phyloP scores from a whole-genome alignment of 495 filamentous ascomycete genomes.

The Neurospora sp. region DNA sequence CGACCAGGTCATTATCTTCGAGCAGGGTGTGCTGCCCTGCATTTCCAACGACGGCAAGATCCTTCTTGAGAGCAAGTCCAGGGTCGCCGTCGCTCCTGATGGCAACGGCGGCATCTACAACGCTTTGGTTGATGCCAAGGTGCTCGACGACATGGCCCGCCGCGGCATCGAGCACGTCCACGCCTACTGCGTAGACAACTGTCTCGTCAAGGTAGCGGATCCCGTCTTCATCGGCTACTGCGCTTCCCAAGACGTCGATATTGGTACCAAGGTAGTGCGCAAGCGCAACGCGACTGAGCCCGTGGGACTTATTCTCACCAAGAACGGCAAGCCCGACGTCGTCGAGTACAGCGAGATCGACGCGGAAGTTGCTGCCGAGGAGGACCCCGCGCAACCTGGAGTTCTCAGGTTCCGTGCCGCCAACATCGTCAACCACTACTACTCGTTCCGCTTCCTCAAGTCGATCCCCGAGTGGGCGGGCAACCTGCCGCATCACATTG shows the following conservation, averaged over 20 bases:
- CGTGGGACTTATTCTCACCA: conserved; percentile 85
- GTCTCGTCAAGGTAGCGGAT: conserved; percentile 94
- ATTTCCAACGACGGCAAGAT: conserved; percentile 98
- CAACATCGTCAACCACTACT: conserved; percentile 99
- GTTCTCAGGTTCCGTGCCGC: conserved; percentile 93
- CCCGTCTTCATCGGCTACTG: conserved; percentile 93
- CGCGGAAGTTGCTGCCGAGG: conserved; percentile 64
- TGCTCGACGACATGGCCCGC: conserved; percentile 77
- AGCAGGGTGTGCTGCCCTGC: conserved; percentile 93
- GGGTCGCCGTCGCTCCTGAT: conserved; percentile 94
- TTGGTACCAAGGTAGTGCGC: conserved; percentile 96
- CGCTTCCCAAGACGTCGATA: conserved; percentile 80
- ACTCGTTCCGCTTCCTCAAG: conserved; percentile 88
- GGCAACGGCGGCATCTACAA: conserved; percentile 97
- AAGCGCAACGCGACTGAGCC: conserved; percentile 97
- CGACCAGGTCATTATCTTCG: conserved; percentile 85
- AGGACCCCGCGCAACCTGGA: conserved; percentile 70
- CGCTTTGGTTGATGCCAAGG: conserved; percentile 71
- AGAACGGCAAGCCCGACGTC: conserved; percentile 94
- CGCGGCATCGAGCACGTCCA: conserved; percentile 94
- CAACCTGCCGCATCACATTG: conserved; percentile 87
- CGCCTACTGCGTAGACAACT: conserved; percentile 98
- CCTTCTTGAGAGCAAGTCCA: conserved; percentile 78
- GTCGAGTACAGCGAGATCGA: conserved; percentile 99
- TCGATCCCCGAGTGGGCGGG: conserved; percentile 78